Evolutionary conservation across 2,329 filamentous ascomycete species (phyloP).

Genomic region (Pseudogymnoascus sp.): DNA sequence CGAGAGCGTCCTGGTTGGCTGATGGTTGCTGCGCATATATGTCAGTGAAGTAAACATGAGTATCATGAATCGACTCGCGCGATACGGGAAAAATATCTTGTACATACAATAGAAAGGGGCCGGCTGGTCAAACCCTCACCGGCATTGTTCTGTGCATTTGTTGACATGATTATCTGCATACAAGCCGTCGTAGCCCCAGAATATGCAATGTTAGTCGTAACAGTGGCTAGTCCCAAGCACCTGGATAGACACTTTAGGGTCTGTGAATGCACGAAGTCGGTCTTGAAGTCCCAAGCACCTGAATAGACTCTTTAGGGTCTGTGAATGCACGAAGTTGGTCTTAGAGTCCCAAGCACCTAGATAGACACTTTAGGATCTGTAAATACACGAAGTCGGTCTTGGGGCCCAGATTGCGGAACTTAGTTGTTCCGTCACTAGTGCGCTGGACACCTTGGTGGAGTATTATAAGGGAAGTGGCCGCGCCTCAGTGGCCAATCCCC

Average conservation of each 20-base stretch:
- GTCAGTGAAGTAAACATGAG: background rate
- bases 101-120: constrained; percentile 9
- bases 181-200: background rate
- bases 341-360: background rate
- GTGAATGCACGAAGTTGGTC: background rate
- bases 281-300: background rate
- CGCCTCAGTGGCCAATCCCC: background rate
- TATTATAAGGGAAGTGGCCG: background rate
- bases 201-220: background rate
- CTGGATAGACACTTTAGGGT: background rate
- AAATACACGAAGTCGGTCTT: background rate
- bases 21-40: constrained; percentile 28
- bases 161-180: background rate
- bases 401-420: background rate
- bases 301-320: background rate
- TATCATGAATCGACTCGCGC: background rate
- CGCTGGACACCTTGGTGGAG: background rate
- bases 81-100: background rate
- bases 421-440: background rate
- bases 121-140: background rate
- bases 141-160: background rate
- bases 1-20: constrained; percentile 57
- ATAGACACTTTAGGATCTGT: background rate
- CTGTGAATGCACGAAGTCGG: no score
- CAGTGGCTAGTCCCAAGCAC: background rate